Evolutionary conservation across 2,329 filamentous ascomycete genomes (phyloP).

Genomic region (Pseudogymnoascus sp.): DNA sequence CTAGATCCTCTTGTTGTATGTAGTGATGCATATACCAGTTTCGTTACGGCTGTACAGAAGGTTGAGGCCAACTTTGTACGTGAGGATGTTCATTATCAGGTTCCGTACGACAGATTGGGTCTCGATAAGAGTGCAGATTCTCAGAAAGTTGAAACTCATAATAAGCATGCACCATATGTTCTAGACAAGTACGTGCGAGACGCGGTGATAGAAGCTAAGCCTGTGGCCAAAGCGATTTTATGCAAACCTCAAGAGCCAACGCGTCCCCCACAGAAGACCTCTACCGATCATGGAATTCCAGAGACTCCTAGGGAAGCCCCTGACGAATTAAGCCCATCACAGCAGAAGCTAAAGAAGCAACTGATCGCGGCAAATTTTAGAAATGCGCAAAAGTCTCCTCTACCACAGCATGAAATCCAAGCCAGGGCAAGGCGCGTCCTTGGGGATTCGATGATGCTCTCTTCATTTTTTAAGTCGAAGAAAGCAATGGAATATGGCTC

Average conservation of each 20-base stretch:
- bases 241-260: not conserved
- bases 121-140: not conserved
- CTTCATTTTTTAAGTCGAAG: not conserved
- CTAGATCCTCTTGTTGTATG: not conserved
- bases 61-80: not conserved
- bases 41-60: not conserved
- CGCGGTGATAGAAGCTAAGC: not conserved
- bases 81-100: not conserved
- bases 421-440: not conserved
- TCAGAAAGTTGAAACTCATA: not conserved
- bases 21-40: not conserved
- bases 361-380: not conserved
- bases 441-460: not conserved
- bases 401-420: not conserved
- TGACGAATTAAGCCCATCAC: not conserved
- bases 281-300: not conserved
- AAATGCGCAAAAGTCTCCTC: not conserved
- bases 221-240: not conserved
- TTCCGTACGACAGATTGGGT: not conserved
- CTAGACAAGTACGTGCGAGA: not conserved
- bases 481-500: not conserved
- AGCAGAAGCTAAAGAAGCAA: not conserved
- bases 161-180: not conserved
- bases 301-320: not conserved
- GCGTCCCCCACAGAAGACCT: not conserved